Evolutionary conservation across 2,329 filamentous ascomycete species (phyloP), one percentile per base, ranked within the genome.

Genomic region (Colletotrichum chlorophyti): DNA sequence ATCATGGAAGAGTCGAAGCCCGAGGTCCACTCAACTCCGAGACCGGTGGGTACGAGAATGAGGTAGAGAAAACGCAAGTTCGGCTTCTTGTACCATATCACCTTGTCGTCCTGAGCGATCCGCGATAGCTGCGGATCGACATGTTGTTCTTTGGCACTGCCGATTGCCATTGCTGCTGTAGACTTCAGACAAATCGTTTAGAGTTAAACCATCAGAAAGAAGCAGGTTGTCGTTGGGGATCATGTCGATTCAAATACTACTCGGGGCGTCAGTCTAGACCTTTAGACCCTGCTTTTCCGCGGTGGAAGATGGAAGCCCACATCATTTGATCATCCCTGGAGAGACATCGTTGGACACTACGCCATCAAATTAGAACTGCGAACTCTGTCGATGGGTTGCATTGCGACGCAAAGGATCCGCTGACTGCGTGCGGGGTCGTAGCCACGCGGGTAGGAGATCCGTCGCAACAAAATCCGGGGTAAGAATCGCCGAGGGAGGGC

Each of bases 21-120:
- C 0, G 73, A 75, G 0, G 80, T 82, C 74, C 72, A 75, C 61
- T 77, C 74, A 4, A 76, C 74, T 0, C 75, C 75, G n/a, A 78
- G 64, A 0, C 68, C 73, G 5, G 71, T 72, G 1, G 74, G 75
- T n/a, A 76, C 65, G 12, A 78, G 65, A 27, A 74, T 72, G 48
- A 77, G 65, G 54, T 77, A 78, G 27, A 77, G 63, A 11, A 69
- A 67, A 23, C 73, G 65, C 49, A 77, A 63, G 53, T 76, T 74
- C 1, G 70, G 73, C 51, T 77, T 77, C 24, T 72, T 64, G 62
- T 76, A 76, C 75, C 74, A 78, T 64, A 58, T 65, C 27, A 65
- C 68, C 15, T 65, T 67, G 62, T 76, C 73, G 3, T 67, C 66
- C 34, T 72, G 60, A 11, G 73, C 73, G 31, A 76, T 74, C 51